Evolutionary conservation across 495 filamentous ascomycete genomes (phyloP), one percentile per base, ranked within the genome.

Genomic region (Cercophora samala): DNA sequence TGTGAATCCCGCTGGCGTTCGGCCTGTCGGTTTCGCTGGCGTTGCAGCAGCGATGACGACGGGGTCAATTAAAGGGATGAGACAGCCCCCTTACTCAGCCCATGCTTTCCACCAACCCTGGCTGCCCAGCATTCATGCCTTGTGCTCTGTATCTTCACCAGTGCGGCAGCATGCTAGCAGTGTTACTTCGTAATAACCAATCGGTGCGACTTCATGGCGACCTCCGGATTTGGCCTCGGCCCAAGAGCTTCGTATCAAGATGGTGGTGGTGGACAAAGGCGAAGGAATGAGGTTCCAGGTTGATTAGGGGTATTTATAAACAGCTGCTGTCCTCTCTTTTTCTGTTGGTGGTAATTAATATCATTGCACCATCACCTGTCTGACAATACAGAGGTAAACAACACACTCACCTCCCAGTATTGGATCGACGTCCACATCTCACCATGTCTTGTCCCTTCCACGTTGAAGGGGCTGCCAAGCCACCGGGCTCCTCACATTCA

Each of bases 371-470:
- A 0, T 17, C 37, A 46, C 2, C 9, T 46, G 37, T 32, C 29
- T 8, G 8, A 32, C 4, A 32, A 32, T 32, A 32, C 29, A 32
- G 8, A 32, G 29, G 29, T 32, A 8, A 3, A 3, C 8, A 8
- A 3, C 29, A 32, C 8, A 3, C 4, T 3, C 8, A 46, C 13
- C 15, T 46, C 37, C 13, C 15, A 13, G 11, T 9, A 18, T 46
- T 17, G 37, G 37, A 11, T 46, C 37, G 37, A 46, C 37, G 6
- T 18, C 37, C 5, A 56, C 54, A n/a, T n/a, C 6, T 25, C 58
- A 60, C 19, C 58, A 60, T 29, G 58, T 60, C 58, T 25, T 60
- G 58, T 60, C 58, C 58, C 25, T 60, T 60, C 58, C 17, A 29
- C 19, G 25, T 37, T 22, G 18, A 37, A 42, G 60, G 25, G 18